phyloP scores from a whole-genome alignment of 331 rosid genomes.

The Saraca asoca region DNA sequence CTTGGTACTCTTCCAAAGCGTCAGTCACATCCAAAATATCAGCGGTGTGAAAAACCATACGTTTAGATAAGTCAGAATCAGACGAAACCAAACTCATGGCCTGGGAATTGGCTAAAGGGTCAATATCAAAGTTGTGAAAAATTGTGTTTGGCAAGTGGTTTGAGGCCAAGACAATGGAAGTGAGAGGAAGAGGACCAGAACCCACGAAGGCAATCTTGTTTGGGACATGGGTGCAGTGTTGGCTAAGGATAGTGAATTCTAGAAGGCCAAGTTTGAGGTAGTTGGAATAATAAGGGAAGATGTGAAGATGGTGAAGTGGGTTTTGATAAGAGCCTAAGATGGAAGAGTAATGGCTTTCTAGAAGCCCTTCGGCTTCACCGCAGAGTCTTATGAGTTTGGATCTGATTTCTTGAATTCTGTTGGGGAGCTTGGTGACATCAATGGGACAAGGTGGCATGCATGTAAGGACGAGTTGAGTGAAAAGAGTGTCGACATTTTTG shows the following conservation, averaged over 20 bases:
- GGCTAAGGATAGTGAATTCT: conserved; percentile 59
- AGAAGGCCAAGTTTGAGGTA: conserved; percentile 78
- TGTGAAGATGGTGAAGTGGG: conserved; percentile 59
- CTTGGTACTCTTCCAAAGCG: conserved; percentile 55
- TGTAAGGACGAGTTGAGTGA: conserved; percentile 74
- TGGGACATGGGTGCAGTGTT: conserved; percentile 48
- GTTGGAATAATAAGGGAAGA: conserved; percentile 79
- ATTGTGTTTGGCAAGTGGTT: conserved; percentile 58
- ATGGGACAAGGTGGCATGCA: conserved; percentile 76
- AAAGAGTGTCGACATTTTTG: conserved; percentile 81
- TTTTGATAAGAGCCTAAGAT: conserved; percentile 53
- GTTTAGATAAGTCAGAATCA: conserved; percentile 61
- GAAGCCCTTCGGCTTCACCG: conserved; percentile 68
- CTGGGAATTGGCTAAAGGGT: conserved; percentile 62
- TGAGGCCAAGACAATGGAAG: conserved; percentile 80
- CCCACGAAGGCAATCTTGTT: conserved; percentile 73
- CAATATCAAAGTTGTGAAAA: conserved; percentile 82
- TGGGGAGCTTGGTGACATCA: conserved; percentile 59
- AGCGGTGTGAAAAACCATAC: conserved; percentile 67
- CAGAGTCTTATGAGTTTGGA: conserved; percentile 71
- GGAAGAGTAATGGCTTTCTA: conserved; percentile 71
- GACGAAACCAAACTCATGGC: conserved; percentile 55
- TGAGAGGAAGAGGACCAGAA: conserved; percentile 89
- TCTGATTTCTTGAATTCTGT: conserved; percentile 53
- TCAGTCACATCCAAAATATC: conserved; percentile 58